A percentile compares a stretch with the other conserved stretches of the same genome.
phyloP scores from a whole-genome alignment of 176 grass and related monocot species.

The Thinopyrum elongatum region DNA sequence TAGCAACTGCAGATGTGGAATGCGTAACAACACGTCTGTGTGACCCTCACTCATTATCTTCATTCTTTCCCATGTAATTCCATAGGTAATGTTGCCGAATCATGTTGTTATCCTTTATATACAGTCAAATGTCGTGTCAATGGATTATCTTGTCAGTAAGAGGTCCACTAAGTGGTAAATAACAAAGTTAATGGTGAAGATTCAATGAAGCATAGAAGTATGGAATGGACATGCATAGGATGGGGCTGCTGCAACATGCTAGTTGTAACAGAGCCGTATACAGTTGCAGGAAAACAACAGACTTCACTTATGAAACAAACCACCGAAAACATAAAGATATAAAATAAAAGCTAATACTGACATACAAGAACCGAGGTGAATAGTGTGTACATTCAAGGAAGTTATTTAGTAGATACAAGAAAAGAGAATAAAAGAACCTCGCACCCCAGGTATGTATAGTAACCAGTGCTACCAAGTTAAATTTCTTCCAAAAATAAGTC shows the following conservation, averaged over 20 bases:
- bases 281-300: conserved; percentile 13
- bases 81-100: background rate
- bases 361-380: background rate
- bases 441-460: background rate
- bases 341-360: background rate
- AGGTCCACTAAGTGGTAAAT: background rate
- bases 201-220: background rate
- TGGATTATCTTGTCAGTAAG: conserved; percentile 10
- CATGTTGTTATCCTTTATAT: background rate
- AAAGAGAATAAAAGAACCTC: conserved; percentile 8
- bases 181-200: conserved; percentile 14
- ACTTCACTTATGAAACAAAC: conserved; percentile 6
- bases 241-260: conserved; percentile 4
- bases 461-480: conserved; percentile 7
- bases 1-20: conserved; percentile 15
- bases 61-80: conserved; percentile 20
- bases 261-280: background rate
- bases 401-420: background rate
- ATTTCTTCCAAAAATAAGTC: background rate
- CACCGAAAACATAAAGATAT: conserved; percentile 5
- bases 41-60: background rate
- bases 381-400: background rate
- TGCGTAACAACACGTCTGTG: background rate
- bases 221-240: background rate
- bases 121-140: conserved; percentile 5